Conservation (phyloP, 1,284 basidiomycete genomes). For the Calocybe gambosa region DNA sequence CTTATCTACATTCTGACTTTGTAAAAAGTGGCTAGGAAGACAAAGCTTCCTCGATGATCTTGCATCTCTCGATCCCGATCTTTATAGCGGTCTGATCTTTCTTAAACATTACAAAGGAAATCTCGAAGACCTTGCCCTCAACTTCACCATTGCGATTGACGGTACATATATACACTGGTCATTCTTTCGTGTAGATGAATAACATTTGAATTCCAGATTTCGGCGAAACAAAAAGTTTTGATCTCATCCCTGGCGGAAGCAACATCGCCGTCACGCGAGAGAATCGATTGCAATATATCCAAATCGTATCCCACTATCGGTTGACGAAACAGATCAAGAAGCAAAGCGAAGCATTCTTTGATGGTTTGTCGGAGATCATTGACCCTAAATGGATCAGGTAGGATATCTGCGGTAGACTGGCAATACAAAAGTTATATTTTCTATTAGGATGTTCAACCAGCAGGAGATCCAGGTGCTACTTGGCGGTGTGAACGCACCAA, state of each 20-base stretch:
- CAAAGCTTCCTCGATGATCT: slow-evolving; percentile 90
- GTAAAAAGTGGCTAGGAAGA: slow-evolving; percentile 74
- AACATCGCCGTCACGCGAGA: slow-evolving; percentile 86
- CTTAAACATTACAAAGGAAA: slow-evolving; percentile 90
- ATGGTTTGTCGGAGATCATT: slow-evolving; percentile 84
- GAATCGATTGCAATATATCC: slow-evolving; percentile 89
- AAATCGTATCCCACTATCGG: slow-evolving; percentile 84
- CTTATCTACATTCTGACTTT: not conserved
- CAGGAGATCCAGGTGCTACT: slow-evolving; percentile 84
- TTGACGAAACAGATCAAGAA: slow-evolving; percentile 84
- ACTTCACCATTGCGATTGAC: slow-evolving; percentile 86
- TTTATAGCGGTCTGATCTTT: slow-evolving; percentile 90
- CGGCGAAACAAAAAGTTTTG: slow-evolving; percentile 72
- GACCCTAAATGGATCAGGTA: slow-evolving; percentile 85
- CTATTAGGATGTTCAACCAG: slow-evolving; percentile 85
- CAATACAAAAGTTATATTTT: not conserved
- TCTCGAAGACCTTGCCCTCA: slow-evolving; percentile 88
- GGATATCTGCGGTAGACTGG: slow-evolving; percentile 13
- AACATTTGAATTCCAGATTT: slow-evolving; percentile 59
- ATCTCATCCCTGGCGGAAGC: slow-evolving; percentile 81
- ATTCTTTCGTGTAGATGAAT: not conserved
- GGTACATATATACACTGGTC: slow-evolving; percentile 38
- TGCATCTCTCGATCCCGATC: slow-evolving; percentile 83
- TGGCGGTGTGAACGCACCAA: slow-evolving; percentile 76
- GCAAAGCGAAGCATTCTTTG: slow-evolving; percentile 83